A percentile compares a stretch with the other conserved stretches of the same genome.
Evolutionary conservation across 495 filamentous ascomycete genomes (phyloP).

Genomic region (Talaromyces thailandensis): DNA sequence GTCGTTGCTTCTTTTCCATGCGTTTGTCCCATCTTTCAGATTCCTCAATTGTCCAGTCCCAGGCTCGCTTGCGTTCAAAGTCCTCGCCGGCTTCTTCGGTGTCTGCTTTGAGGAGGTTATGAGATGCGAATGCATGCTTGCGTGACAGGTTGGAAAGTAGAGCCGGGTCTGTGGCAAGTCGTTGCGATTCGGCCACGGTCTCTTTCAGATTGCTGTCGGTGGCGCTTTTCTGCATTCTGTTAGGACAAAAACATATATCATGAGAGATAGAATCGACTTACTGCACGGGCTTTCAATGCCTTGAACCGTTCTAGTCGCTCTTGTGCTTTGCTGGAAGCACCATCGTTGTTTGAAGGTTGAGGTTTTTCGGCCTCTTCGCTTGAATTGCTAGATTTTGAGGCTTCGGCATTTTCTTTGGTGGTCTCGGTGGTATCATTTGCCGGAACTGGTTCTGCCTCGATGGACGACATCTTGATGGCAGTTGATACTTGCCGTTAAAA

Average conservation of each 20-base stretch:
- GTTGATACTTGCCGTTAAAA: not conserved
- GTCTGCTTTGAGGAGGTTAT: conserved; percentile 90
- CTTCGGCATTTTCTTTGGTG: conserved; percentile 6
- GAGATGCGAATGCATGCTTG: conserved; percentile 75
- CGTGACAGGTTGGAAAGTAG: conserved; percentile 64
- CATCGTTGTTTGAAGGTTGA: conserved; percentile 15
- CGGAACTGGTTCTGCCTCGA: not conserved
- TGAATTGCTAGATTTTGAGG: conserved; percentile 1
- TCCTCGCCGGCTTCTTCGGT: conserved; percentile 76
- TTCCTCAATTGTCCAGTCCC: conserved; percentile 97
- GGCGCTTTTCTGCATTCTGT: conserved; percentile 52
- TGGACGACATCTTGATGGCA: not conserved
- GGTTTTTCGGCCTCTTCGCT: conserved; percentile 7
- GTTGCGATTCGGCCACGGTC: conserved; percentile 73
- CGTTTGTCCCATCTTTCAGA: conserved; percentile 88
- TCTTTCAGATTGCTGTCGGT: conserved; percentile 74
- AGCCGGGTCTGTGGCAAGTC: conserved; percentile 64
- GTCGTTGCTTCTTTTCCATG: conserved; percentile 73
- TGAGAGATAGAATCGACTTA: conserved; percentile 15
- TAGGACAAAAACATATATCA: not conserved
- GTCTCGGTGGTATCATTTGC: not conserved
- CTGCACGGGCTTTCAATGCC: conserved; percentile 72
- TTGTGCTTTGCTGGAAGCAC: conserved; percentile 22
- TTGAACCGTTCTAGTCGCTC: conserved; percentile 53
- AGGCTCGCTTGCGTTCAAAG: conserved; percentile 94